Evolutionary conservation across 257 asterid genomes (phyloP), one percentile per base, ranked within the genome.

Genomic region (Verbascum thapsus): DNA sequence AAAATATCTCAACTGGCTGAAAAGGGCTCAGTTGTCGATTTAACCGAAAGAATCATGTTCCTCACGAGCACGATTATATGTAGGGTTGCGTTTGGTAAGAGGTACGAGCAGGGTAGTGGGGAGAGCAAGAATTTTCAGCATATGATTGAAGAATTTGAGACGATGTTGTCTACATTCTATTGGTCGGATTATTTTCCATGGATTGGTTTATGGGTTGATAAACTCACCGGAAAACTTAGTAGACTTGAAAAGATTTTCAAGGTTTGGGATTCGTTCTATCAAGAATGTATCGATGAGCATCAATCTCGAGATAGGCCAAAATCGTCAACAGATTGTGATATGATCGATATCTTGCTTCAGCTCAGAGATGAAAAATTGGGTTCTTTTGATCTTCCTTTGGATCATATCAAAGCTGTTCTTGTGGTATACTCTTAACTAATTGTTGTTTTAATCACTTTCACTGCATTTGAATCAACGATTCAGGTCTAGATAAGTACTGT

Each of bases 191-290:
- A 69, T 53, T 58, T 74, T 47, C 80, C 80, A 1, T 64, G 59
- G 72, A 37, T 70, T 16, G 76, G 76, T 7, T 26, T 5, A 6
- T 73, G 76, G 82, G 32, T 72, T 34, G 82, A 77, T 13, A 60
- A 61, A n/a, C 8, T 72, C 10, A 13, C 66, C 4, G 82, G 82
- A 6, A 72, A 45, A 65, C 16, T 37, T 50, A 51, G 53, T 40
- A 42, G 65, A 0, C 71, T 77, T 20, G 74, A 68, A 4, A 54
- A 17, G 61, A 42, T 41, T 34, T 65, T 23, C 38, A 43, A 48
- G 54, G 57, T 48, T 10, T 64, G 69, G 61, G 79, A 77, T 69
- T 19, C 48, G n/a, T 72, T 77, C 64, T 77, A 68, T 11, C 67
- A 77, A 20, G 48, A 69, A 19, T 70, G 53, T 10, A 50, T 77